Base-by-base conservation (phyloP, 805 yeast species). In the Kurtzmaniella fragi region DNA sequence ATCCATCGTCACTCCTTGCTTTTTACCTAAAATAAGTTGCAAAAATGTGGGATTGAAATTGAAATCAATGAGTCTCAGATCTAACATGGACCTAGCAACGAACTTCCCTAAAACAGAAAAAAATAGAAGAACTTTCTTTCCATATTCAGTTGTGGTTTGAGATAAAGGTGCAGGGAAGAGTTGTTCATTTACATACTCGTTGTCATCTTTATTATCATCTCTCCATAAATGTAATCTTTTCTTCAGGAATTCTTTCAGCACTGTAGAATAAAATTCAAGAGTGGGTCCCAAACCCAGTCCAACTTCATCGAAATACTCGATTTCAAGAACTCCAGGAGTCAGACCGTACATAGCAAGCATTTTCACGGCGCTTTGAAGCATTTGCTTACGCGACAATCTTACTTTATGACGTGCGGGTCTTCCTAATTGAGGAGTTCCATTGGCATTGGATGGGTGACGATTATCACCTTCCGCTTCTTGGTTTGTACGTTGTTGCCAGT, bases 261-360 rank as follows among this genome's bases (percentile, higher is more conserved):
- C 88, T 12, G 72, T 67, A 0, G 97, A 80, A 53, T 88, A 91
- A 54, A 93, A 91, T 59, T 91, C 99, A 46, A 90, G 67, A 0
- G 99, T 91, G 3, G 99, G 99, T 0, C 99, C 99, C 33, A 89
- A 64, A 0, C 99, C 99, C 0, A 96, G 82, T n/a, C 98, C 99
- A 5, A 75, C 96, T 57, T 91, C 99, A 47, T 83, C 89, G 45
- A 73, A 78, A 52, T 84, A 91, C 56, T 90, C 96, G 40, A 93
- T 80, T 50, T 91, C 98, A 16, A 91, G 62, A 4, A 85, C 68
- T 23, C 88, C 83, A 1, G 96, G 89, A n/a, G 82, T 73, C 0
- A 84, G 63, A 0, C 93, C 95, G 56, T 87, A 83, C 36, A 77
- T 64, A 32, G 79, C 82, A 59, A 93, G 64, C 2, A 90, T 84